Conservation (phyloP, 2,329 filamentous ascomycete genomes). For the Gaeumannomyces sp. region DNA sequence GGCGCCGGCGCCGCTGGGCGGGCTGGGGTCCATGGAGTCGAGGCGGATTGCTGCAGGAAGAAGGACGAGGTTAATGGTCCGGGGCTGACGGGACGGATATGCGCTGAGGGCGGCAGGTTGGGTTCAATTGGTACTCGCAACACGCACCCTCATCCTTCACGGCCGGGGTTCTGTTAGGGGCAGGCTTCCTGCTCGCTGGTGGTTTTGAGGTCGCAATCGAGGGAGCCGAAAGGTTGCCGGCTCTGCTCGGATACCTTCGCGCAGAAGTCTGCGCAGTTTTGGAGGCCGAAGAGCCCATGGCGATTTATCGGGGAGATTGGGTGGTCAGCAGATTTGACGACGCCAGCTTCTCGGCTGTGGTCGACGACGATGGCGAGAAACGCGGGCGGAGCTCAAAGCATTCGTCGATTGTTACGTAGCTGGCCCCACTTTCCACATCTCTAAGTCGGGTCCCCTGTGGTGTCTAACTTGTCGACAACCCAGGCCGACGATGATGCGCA, state of each 20-base stretch:
- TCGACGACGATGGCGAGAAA: too few relatives aligned
- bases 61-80: too few relatives aligned
- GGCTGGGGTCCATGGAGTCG: conserved; percentile 36
- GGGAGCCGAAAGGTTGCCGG: conserved; percentile 21
- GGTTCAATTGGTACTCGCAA: not conserved
- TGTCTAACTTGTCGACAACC: too few relatives aligned
- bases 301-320: not conserved
- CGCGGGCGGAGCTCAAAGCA: too few relatives aligned
- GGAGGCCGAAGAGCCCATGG: conserved; percentile 41
- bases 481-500: too few relatives aligned
- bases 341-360: too few relatives aligned
- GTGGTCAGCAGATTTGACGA: too few relatives aligned
- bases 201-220: conserved; percentile 13
- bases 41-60: conserved; percentile 29
- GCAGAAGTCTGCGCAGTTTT: conserved; percentile 35
- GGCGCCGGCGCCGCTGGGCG: conserved; percentile 24
- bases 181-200: conserved; percentile 11
- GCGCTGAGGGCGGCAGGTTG: too few relatives aligned
- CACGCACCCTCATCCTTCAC: conserved; percentile 17
- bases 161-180: conserved; percentile 5
- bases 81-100: too few relatives aligned
- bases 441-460: too few relatives aligned
- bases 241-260: conserved; percentile 39
- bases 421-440: too few relatives aligned
- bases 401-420: too few relatives aligned